Evolutionary conservation across 78 protist species (phyloP), one percentile per base, ranked within the genome.

Genomic region (Monocercomonoides exilis): DNA sequence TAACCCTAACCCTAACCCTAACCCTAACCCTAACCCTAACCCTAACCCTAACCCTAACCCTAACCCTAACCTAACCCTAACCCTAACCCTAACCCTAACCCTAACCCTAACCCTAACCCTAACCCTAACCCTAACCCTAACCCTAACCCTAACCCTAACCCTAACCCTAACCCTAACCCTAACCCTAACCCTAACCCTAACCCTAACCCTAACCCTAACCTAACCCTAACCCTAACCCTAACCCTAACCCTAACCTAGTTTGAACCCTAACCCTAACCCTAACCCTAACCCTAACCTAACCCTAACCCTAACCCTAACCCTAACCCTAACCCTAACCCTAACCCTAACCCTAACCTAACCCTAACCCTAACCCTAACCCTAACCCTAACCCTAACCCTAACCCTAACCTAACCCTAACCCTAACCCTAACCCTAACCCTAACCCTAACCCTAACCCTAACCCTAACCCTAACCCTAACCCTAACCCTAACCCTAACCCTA

Each of bases 71-170:
- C n/a, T n/a, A n/a, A n/a, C n/a, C n/a, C n/a, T n/a, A n/a, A n/a
- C n/a, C 84, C 84, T 80, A 80, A 80, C 84, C 84, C 84, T 80
- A 80, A 80, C 84, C 84, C 84, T 80, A 80, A 80, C 84, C 84
- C 84, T 80, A 80, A 80, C 84, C 84, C 84, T 80, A 80, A 80
- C 84, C 84, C 84, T 80, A 80, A 80, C 84, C 84, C 84, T 80
- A 80, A 80, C 84, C 84, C 84, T 80, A 80, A 80, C 84, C 84
- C 84, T 80, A 80, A 80, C 84, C 84, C 84, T 80, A 80, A 80
- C 84, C 84, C 84, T 80, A 80, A 80, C 84, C 84, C 84, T 80
- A 80, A 80, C 84, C 84, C 84, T 80, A 80, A 80, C 84, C 84
- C 84, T 80, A 80, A 80, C 84, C 84, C 84, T 80, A 80, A 80